phyloP scores from a whole-genome alignment of 371 early-diverging fungal genomes.

The Umbelopsis sp. region DNA sequence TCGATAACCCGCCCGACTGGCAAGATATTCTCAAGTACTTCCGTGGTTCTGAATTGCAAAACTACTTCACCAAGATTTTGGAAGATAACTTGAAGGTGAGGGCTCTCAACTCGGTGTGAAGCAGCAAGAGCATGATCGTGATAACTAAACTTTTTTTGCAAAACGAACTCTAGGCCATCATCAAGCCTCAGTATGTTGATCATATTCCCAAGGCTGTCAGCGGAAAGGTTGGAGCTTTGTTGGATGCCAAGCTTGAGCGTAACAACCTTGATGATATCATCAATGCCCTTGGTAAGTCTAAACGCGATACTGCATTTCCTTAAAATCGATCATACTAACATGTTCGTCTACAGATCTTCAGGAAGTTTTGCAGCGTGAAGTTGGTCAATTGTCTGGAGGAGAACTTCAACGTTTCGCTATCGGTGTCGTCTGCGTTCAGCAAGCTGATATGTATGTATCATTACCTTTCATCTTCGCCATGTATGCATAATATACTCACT shows the following conservation, averaged over 20 bases:
- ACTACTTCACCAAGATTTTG: constrained; percentile 98
- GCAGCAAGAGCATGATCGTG: no score
- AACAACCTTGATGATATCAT: constrained; percentile 80
- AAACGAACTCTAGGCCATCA: constrained; percentile 62
- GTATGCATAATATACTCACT: not conserved
- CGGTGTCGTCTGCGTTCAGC: constrained; percentile 86
- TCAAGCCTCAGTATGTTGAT: constrained; percentile 99
- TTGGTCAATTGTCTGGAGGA: constrained; percentile 97
- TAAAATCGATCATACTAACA: not conserved
- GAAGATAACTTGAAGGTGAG: constrained; percentile 88
- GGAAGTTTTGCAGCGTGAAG: constrained; percentile 89
- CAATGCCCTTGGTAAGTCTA: constrained; percentile 65
- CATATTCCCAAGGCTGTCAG: constrained; percentile 89
- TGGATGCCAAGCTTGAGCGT: constrained; percentile 76
- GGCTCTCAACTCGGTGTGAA: not conserved
- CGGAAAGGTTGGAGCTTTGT: constrained; percentile 81
- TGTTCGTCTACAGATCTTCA: constrained; percentile 67
- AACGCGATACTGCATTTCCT: no score
- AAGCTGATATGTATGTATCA: constrained; percentile 83
- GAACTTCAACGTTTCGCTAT: constrained; percentile 99
- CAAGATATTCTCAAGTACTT: constrained; percentile 96
- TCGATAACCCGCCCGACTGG: constrained; percentile 94
- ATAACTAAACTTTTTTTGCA: not conserved
- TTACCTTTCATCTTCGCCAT: not conserved
- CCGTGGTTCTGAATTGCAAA: constrained; percentile 99